phyloP scores from a whole-genome alignment of 768 basidiomycete species.

The Leccinum truebloodii region DNA sequence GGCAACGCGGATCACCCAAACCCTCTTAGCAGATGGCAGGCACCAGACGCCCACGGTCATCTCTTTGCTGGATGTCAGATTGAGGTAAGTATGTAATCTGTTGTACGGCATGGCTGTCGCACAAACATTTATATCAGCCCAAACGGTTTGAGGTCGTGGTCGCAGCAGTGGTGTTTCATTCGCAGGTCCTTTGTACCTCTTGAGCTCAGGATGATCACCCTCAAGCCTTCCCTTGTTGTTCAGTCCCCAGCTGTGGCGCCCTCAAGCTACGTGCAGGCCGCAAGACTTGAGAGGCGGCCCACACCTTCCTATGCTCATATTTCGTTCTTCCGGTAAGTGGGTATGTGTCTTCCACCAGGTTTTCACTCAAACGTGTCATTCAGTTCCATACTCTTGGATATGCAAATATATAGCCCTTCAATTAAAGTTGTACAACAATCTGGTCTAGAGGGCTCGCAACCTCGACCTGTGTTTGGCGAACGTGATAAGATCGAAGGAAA shows the following conservation, averaged over 20 bases:
- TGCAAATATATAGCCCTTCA: constrained; percentile 64
- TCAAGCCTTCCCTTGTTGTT: constrained; percentile 22
- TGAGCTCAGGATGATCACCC: constrained; percentile 19
- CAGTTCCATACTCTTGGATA: constrained; percentile 57
- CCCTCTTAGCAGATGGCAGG: constrained; percentile 2
- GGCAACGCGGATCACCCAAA: constrained; percentile 1
- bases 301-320: constrained; percentile 41
- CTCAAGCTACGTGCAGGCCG: constrained; percentile 37
- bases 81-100: constrained; percentile 9
- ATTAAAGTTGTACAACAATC: constrained; percentile 44
- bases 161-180: neutral
- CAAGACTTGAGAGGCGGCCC: constrained; percentile 21
- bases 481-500: constrained; percentile 62
- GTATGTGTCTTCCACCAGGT: neutral
- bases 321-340: constrained; percentile 50
- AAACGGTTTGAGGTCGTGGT: neutral
- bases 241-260: constrained; percentile 17
- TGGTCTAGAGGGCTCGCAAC: constrained; percentile 26
- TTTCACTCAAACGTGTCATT: constrained; percentile 7
- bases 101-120: constrained; percentile 26
- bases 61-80: constrained; percentile 18
- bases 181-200: neutral
- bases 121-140: constrained; percentile 20
- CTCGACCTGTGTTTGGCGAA: constrained; percentile 57
- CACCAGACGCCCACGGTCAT: constrained; percentile 10